These are phyloP conservation scores for Pythium plurisporium DNA, from an alignment of 352 stramenopile genomes.

Conservation along the genomic window DNA sequence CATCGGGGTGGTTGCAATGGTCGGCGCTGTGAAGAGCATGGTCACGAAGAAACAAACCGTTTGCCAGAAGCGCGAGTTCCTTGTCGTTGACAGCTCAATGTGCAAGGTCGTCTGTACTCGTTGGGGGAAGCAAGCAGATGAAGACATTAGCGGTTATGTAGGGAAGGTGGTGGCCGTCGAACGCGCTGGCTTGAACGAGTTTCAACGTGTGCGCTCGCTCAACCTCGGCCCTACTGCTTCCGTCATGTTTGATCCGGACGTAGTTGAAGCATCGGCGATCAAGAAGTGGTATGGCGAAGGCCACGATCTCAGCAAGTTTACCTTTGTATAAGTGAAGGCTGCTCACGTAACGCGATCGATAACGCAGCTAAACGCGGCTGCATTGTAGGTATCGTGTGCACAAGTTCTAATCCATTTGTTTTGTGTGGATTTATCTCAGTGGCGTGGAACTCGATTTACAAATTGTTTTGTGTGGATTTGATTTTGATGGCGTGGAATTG, in stretches of 20 bases:
- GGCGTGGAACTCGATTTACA: too few relatives aligned
- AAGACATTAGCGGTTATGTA: neutral
- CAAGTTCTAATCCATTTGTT: too few relatives aligned
- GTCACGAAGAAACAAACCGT: neutral
- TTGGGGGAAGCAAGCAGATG: neutral
- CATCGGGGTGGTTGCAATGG: neutral
- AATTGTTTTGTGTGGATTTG: too few relatives aligned
- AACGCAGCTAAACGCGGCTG: too few relatives aligned
- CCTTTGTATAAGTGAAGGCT: too few relatives aligned
- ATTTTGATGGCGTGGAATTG: too few relatives aligned
- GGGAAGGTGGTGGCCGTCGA: slow-evolving; percentile 1
- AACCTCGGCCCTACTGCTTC: neutral
- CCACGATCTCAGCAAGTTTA: neutral
- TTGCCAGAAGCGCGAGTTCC: neutral
- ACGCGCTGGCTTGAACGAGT: neutral
- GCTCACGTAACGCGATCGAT: too few relatives aligned
- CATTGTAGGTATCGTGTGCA: too few relatives aligned
- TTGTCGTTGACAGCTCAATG: neutral
- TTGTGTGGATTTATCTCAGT: too few relatives aligned
- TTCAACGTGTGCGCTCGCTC: neutral
- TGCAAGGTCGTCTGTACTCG: slow-evolving; percentile 3
- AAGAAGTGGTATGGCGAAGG: neutral
- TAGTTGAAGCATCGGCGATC: neutral
- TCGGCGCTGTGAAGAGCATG: neutral
- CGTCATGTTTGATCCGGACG: neutral